These are phyloP conservation scores for Nepenthes mirabilis DNA, from an alignment of 148 eudicot genomes.

Conservation along the genomic window DNA sequence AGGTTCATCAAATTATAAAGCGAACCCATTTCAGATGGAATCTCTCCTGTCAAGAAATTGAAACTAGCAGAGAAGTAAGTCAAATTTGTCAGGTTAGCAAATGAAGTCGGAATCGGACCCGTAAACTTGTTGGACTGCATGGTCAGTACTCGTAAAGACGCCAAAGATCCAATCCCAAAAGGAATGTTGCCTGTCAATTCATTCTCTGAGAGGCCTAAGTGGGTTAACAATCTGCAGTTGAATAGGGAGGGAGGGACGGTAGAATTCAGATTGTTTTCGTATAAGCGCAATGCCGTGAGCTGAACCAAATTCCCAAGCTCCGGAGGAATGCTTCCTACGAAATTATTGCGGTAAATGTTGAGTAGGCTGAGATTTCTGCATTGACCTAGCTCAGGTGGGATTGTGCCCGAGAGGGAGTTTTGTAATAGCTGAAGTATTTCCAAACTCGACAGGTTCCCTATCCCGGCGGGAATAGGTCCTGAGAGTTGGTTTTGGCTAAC, in stretches of 20 bases:
- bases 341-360: slow-evolving; percentile 31
- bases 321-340: slow-evolving; percentile 50
- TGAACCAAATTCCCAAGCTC: slow-evolving; percentile 51
- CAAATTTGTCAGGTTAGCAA: slow-evolving; percentile 46
- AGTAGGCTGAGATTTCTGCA: slow-evolving; percentile 41
- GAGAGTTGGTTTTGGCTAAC: slow-evolving; percentile 41
- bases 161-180: slow-evolving; percentile 31
- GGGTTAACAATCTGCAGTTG: slow-evolving; percentile 37
- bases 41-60: slow-evolving; percentile 56
- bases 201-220: slow-evolving; percentile 51
- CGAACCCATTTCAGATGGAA: slow-evolving; percentile 61
- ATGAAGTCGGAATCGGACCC: slow-evolving; percentile 50
- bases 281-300: slow-evolving; percentile 35
- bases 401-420: slow-evolving; percentile 42
- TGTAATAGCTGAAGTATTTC: slow-evolving; percentile 33
- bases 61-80: slow-evolving; percentile 43
- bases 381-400: slow-evolving; percentile 50
- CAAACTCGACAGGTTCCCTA: slow-evolving; percentile 49
- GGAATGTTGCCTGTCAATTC: slow-evolving; percentile 50
- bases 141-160: slow-evolving; percentile 43
- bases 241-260: slow-evolving; percentile 43
- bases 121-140: slow-evolving; percentile 53
- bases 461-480: slow-evolving; percentile 39
- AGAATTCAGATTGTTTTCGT: slow-evolving; percentile 42
- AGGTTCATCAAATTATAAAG: slow-evolving; percentile 52